Evolutionary conservation across 306 rosid species (phyloP).

Genomic region (Vigna nakashimae): DNA sequence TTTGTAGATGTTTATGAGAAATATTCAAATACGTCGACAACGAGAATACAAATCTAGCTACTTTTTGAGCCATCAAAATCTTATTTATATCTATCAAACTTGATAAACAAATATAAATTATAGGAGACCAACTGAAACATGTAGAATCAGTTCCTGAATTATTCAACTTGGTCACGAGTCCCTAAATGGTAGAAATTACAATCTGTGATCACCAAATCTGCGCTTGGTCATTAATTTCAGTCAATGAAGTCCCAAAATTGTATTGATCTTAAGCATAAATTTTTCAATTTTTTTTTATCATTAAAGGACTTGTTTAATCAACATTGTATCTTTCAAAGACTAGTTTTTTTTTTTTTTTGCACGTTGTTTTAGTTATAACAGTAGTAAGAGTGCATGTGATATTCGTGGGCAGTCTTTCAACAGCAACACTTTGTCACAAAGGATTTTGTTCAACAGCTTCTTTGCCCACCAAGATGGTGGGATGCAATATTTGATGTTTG

Average conservation of each 20-base stretch:
- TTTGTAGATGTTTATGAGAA: constrained; percentile 28
- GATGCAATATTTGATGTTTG: background rate
- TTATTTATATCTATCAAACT: constrained; percentile 14
- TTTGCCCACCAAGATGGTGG: constrained; percentile 2
- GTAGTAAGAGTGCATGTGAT: constrained; percentile 7
- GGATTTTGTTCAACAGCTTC: constrained; percentile 21
- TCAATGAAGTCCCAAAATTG: background rate
- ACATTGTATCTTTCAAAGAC: background rate
- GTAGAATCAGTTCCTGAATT: constrained; percentile 26
- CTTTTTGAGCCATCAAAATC: constrained; percentile 6
- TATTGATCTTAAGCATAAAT: background rate
- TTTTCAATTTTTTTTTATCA: background rate
- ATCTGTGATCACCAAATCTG: background rate
- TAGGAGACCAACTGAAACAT: constrained; percentile 32
- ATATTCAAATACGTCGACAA: constrained; percentile 7
- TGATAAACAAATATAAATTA: constrained; percentile 8
- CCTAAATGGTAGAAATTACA: background rate
- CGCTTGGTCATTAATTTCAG: background rate
- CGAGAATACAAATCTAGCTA: constrained; percentile 24
- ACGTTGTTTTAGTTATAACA: background rate
- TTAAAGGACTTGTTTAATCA: background rate
- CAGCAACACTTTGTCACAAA: constrained; percentile 28
- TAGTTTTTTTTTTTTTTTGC: background rate
- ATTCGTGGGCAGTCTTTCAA: constrained; percentile 17
- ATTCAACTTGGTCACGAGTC: background rate